Base-by-base conservation (phyloP, 2,329 filamentous ascomycete genomes). In the Epichloe gansuensis region DNA sequence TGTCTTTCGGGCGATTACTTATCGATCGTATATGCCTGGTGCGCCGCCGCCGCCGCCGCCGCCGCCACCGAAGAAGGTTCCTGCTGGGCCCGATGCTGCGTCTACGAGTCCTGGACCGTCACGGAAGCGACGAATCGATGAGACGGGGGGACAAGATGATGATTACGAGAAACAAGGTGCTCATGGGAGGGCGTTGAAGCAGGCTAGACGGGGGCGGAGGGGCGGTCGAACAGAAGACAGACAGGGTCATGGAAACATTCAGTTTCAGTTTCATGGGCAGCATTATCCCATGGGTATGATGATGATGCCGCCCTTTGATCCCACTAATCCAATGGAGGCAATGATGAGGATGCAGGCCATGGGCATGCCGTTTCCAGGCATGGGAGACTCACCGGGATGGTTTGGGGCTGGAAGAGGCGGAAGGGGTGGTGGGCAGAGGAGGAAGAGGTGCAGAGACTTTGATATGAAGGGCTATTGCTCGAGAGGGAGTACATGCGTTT, bases 381-480 rank as follows among this genome's bases (percentile, higher is more conserved):
- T 78, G 58, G 66, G 71, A 60, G 67, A 59, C 71, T 64, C 56
- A 68, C 58, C 57, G 56, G 12, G 60, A 44, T 40, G 52, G 38
- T 43, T 51, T 17, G 50, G 41, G 12, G 47, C n/a, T 17, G 45
- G 9, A 17, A 39, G 27, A 21, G 56, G 59, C 27, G 55, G 54
- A 15, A 58, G 57, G n/a, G 54, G 51, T 13, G 51, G 42, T 63
- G 41, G 62, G 61, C 40, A 71, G 67, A 56, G n/a, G 25, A 47
- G 38, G 21, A 48, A 31, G 52, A 73, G 79, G 53, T 90, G 86
- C 61, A 74, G 77, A 53, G 82, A 88, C 63, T 89, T 85, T 59
- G 84, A 88, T 53, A 78, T 70, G 1, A 86, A 86, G 58, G 87
- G 87, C 0, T 87, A 78, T 60, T 90, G 87, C 61, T 75, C 80